phyloP scores from a whole-genome alignment of 305 asterid species.

The Andrographis paniculata region DNA sequence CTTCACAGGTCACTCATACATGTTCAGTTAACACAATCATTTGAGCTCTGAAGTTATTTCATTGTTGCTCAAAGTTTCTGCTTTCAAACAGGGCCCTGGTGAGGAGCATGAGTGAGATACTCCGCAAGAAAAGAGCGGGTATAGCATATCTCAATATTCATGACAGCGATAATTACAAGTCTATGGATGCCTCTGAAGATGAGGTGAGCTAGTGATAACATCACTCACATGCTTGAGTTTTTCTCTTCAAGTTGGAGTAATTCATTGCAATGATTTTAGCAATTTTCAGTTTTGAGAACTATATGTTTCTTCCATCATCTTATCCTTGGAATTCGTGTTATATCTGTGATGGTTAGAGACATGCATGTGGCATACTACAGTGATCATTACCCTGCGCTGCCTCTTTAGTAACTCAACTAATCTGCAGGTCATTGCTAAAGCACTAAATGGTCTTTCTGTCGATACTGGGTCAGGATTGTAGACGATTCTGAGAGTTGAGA shows the following conservation, averaged over 20 bases:
- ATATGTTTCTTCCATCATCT: neutral
- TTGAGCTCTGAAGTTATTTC: slow-evolving; percentile 5
- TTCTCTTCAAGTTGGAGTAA: slow-evolving; percentile 5
- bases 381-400: neutral
- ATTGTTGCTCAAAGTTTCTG: slow-evolving; percentile 14
- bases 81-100: slow-evolving; percentile 69
- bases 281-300: neutral
- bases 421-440: slow-evolving; percentile 52
- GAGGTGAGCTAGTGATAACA: slow-evolving; percentile 39
- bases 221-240: slow-evolving; percentile 3
- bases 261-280: slow-evolving; percentile 1
- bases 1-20: neutral
- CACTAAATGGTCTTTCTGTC: slow-evolving; percentile 61
- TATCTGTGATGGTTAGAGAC: too few relatives aligned
- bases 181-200: slow-evolving; percentile 40
- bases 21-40: slow-evolving; percentile 6
- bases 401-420: neutral
- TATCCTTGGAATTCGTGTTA: neutral
- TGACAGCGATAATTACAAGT: slow-evolving; percentile 25
- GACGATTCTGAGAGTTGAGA: slow-evolving; percentile 49
- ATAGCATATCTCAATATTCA: slow-evolving; percentile 53
- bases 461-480: slow-evolving; percentile 75
- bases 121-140: slow-evolving; percentile 57
- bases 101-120: slow-evolving; percentile 84
- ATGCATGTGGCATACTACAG: neutral